phyloP scores from a whole-genome alignment of 306 rosid species.

The Medicago truncatula region DNA sequence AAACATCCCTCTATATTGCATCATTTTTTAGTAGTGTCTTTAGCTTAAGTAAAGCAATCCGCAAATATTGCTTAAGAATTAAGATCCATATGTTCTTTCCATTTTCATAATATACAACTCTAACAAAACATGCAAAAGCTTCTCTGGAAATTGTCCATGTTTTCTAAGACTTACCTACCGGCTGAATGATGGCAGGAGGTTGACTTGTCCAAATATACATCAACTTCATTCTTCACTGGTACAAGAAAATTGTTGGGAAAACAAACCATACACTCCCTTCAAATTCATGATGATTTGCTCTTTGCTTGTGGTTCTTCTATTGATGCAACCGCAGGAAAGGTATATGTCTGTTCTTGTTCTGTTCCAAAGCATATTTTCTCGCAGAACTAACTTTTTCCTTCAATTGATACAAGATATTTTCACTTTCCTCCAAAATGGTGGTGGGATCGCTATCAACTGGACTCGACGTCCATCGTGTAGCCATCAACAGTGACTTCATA shows the following conservation, averaged over 20 bases:
- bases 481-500: conserved; percentile 72
- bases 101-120: conserved; percentile 25
- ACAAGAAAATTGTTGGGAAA: conserved; percentile 81
- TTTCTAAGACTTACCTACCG: conserved; percentile 34
- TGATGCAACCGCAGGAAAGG: conserved; percentile 82
- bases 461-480: conserved; percentile 69
- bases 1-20: conserved; percentile 27
- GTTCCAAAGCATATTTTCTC: conserved; percentile 10
- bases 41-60: conserved; percentile 26
- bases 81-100: conserved; percentile 29
- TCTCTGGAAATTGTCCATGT: conserved; percentile 20
- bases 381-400: conserved; percentile 27
- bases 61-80: conserved; percentile 7
- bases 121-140: conserved; percentile 13
- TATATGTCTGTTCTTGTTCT: conserved; percentile 38
- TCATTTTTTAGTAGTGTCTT: conserved; percentile 19
- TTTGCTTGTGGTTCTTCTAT: conserved; percentile 78
- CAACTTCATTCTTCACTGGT: conserved; percentile 75
- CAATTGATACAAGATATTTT: conserved; percentile 54
- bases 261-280: conserved; percentile 74
- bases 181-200: conserved; percentile 69
- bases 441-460: conserved; percentile 76
- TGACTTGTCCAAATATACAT: conserved; percentile 62
- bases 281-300: conserved; percentile 67
- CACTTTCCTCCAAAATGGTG: conserved; percentile 66